phyloP scores from a whole-genome alignment of 345 rosid species.

The Streptanthus diversifolius region DNA sequence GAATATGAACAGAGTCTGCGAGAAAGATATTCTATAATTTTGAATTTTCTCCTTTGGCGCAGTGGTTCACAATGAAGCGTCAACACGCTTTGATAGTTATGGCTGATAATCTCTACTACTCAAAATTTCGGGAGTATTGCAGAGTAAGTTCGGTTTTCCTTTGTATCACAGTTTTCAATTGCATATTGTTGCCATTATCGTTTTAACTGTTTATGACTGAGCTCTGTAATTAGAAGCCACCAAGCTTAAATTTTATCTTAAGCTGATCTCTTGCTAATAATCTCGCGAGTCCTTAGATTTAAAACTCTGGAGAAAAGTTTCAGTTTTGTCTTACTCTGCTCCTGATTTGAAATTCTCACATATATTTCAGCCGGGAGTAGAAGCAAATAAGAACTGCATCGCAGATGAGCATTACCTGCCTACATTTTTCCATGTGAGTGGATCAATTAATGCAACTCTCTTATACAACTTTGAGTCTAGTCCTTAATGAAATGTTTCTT shows the following conservation, averaged over 20 bases:
- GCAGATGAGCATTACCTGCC: slow-evolving; percentile 99
- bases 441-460: slow-evolving; percentile 7
- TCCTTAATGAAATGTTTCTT: slow-evolving; percentile 9
- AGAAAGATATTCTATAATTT: slow-evolving; percentile 1
- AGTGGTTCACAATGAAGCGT: slow-evolving; percentile 99
- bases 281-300: too few relatives aligned
- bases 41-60: slow-evolving; percentile 28
- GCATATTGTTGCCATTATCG: background rate
- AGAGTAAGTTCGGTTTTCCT: slow-evolving; percentile 45
- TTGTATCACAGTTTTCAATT: background rate
- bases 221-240: background rate
- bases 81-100: slow-evolving; percentile 91
- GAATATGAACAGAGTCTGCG: background rate
- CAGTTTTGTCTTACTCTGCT: background rate
- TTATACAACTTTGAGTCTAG: background rate
- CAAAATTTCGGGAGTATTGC: slow-evolving; percentile 86
- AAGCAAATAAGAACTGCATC: slow-evolving; percentile 84
- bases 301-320: background rate
- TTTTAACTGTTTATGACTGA: background rate
- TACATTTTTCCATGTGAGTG: slow-evolving; percentile 79
- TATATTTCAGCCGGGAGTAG: slow-evolving; percentile 77
- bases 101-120: slow-evolving; percentile 90
- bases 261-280: too few relatives aligned
- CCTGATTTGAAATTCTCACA: slow-evolving; percentile 37
- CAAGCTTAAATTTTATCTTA: background rate